These are phyloP conservation scores for Fusarium neocosmosporiellum DNA, from an alignment of 2,329 filamentous ascomycete genomes.

Conservation along the genomic window DNA sequence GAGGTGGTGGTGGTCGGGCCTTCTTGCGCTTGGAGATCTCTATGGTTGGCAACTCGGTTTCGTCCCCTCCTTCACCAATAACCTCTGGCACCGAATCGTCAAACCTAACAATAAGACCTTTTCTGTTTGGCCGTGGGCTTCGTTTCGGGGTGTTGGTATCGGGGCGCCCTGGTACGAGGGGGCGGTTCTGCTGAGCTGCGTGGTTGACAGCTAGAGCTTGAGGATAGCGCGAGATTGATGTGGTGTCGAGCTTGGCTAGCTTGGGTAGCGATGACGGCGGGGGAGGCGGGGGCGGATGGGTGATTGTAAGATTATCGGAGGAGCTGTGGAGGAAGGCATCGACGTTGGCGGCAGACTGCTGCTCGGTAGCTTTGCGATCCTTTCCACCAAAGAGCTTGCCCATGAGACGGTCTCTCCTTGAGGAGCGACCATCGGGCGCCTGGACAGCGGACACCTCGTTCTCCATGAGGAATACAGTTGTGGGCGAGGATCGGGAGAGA, in stretches of 20 bases:
- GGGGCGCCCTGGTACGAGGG: constrained; percentile 51
- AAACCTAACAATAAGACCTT: constrained; percentile 81
- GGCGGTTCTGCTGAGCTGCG: constrained; percentile 57
- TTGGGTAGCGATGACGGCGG: constrained; percentile 57
- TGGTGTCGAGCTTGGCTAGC: constrained; percentile 68
- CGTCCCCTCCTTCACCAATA: constrained; percentile 93
- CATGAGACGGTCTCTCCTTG: constrained; percentile 68
- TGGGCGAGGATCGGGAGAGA: constrained; percentile 20
- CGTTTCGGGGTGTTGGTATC: constrained; percentile 57
- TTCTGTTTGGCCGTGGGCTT: constrained; percentile 64
- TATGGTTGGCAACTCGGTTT: constrained; percentile 76
- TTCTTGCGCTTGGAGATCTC: constrained; percentile 75
- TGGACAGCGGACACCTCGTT: constrained; percentile 54
- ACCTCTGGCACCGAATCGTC: constrained; percentile 77
- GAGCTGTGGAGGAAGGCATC: constrained; percentile 69
- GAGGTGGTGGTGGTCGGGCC: constrained; percentile 49
- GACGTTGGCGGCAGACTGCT: constrained; percentile 58
- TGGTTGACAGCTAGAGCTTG: constrained; percentile 61
- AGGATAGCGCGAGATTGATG: constrained; percentile 65
- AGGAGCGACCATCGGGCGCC: constrained; percentile 54
- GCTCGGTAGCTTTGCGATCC: constrained; percentile 52
- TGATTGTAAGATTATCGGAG: constrained; percentile 65
- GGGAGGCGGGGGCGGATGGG: constrained; percentile 61
- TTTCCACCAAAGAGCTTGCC: constrained; percentile 69
- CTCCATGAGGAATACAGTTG: constrained; percentile 53